These are phyloP conservation scores for Diplotaxis tenuifolia DNA, from an alignment of 345 rosid genomes.

Conservation along the genomic window DNA sequence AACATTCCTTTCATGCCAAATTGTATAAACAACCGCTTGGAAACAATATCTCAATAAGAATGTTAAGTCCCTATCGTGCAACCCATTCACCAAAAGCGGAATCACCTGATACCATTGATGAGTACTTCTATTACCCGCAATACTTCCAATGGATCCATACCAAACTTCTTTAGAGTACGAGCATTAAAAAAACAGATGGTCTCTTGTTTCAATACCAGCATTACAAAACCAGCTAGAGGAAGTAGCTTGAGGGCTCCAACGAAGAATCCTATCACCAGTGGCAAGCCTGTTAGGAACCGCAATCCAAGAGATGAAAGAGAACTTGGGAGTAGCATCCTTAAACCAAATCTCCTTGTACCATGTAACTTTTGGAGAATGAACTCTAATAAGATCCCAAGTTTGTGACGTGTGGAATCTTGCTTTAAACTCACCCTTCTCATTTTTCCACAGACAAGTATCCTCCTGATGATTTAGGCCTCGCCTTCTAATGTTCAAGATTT, in stretches of 20 bases:
- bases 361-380: background rate
- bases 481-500: too few species aligned
- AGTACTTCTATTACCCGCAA: background rate
- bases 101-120: background rate
- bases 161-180: background rate
- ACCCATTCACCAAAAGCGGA: too few species aligned
- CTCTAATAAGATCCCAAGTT: background rate
- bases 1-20: too few species aligned
- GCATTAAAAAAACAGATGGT: background rate
- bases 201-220: background rate
- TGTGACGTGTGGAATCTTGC: background rate
- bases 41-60: too few species aligned
- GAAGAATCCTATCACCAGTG: too few species aligned
- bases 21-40: too few species aligned
- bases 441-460: background rate
- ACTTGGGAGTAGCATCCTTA: too few species aligned
- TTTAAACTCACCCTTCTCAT: background rate
- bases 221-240: background rate
- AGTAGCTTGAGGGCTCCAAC: background rate
- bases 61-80: too few species aligned
- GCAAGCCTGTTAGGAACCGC: background rate
- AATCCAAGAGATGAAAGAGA: background rate
- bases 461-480: background rate
- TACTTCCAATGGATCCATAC: background rate
- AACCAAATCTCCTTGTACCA: background rate